phyloP scores from a whole-genome alignment of 345 rosid genomes.

The Murraya paniculata region DNA sequence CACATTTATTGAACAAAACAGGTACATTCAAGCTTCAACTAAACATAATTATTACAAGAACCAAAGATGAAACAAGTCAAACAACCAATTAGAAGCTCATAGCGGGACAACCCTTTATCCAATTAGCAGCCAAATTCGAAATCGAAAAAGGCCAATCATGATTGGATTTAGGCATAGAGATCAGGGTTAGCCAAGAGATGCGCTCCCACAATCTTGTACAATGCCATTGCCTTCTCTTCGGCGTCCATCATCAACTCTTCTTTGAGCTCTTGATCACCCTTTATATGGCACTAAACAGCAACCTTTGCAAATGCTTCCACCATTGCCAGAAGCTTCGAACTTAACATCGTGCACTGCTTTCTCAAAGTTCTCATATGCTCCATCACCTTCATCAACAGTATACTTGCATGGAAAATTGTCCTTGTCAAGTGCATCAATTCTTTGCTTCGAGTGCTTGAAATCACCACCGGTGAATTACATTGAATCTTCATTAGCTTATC shows the following conservation, averaged over 20 bases:
- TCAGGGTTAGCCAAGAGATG: conserved; percentile 40
- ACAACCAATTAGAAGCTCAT: no score
- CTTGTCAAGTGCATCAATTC: conserved; percentile 33
- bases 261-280: not conserved
- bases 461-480: not conserved
- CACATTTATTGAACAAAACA: no score
- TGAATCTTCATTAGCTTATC: not conserved
- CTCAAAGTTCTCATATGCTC: conserved; percentile 8
- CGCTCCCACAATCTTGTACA: conserved; percentile 35
- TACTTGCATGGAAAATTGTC: conserved; percentile 25
- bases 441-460: conserved; percentile 32
- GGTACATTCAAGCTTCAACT: no score
- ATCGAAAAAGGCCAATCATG: no score
- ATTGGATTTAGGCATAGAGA: conserved; percentile 10
- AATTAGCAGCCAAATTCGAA: no score
- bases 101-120: no score
- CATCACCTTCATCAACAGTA: conserved; percentile 32
- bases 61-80: no score
- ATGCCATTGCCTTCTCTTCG: conserved; percentile 18
- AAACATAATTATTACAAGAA: no score
- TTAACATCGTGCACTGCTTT: conserved; percentile 19
- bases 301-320: conserved; percentile 2
- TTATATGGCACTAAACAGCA: not conserved
- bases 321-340: conserved; percentile 13
- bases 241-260: conserved; percentile 30